phyloP scores from a whole-genome alignment of 257 asterid species.

The Capsicum baccatum region DNA sequence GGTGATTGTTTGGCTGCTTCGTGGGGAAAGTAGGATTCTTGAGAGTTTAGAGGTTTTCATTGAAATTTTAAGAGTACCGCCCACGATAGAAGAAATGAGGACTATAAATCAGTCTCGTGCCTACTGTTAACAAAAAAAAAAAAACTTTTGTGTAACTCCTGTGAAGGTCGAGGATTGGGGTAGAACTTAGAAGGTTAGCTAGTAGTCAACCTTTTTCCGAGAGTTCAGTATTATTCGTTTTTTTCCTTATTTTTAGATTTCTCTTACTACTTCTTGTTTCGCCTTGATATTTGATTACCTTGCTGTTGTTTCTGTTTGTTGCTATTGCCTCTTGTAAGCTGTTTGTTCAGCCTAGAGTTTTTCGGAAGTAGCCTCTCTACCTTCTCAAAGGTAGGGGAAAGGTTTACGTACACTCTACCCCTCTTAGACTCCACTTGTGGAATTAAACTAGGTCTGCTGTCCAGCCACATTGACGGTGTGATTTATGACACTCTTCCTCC shows the following conservation, averaged over 20 bases:
- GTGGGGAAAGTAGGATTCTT: not conserved
- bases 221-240: not conserved
- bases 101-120: not conserved
- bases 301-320: not conserved
- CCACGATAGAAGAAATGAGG: not conserved
- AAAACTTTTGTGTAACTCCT: not conserved
- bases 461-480: not conserved
- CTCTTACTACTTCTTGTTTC: not conserved
- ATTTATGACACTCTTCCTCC: not conserved
- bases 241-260: not conserved
- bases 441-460: too few species aligned
- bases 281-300: not conserved
- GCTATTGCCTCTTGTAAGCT: not conserved
- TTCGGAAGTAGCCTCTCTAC: not conserved
- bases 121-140: not conserved
- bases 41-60: not conserved
- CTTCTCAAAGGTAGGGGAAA: not conserved
- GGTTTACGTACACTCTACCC: not conserved
- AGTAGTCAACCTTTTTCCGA: not conserved
- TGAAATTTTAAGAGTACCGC: too few species aligned
- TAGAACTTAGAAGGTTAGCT: not conserved
- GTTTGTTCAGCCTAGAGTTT: not conserved
- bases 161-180: not conserved
- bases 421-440: not conserved
- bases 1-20: not conserved